phyloP scores from a whole-genome alignment of 768 basidiomycete species.

The Megacollybia marginata region DNA sequence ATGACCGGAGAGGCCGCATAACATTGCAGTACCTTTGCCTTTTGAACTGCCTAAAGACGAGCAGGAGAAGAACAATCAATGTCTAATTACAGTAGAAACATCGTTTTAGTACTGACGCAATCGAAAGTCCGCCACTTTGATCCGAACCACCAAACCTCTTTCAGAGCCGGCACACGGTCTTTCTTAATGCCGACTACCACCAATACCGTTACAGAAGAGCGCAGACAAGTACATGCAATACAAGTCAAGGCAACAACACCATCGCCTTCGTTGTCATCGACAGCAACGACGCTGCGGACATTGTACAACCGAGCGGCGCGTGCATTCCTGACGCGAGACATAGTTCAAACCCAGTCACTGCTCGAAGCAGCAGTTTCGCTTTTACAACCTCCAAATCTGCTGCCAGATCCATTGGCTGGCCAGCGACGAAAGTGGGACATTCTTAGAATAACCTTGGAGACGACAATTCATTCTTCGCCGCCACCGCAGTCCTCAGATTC shows the following conservation, averaged over 20 bases:
- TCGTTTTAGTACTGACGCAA: too few species aligned
- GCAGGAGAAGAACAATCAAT: too few species aligned
- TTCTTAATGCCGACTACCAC: background rate
- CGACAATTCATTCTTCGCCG: conserved; percentile 59
- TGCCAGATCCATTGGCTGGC: conserved; percentile 34
- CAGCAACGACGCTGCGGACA: conserved; percentile 41
- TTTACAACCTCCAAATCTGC: conserved; percentile 24
- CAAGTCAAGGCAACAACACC: background rate
- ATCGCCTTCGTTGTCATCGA: conserved; percentile 15
- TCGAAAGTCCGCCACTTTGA: too few species aligned
- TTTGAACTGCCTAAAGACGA: too few species aligned
- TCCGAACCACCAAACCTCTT: background rate
- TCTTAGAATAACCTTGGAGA: conserved; percentile 76
- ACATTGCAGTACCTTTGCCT: too few species aligned
- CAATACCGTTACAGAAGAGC: background rate
- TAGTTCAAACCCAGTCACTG: conserved; percentile 57
- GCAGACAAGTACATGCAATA: too few species aligned
- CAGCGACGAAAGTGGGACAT: conserved; percentile 83
- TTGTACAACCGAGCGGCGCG: conserved; percentile 73
- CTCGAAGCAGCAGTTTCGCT: conserved; percentile 66
- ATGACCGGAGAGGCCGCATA: too few species aligned
- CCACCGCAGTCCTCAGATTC: conserved; percentile 29
- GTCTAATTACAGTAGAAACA: too few species aligned
- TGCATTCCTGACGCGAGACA: conserved; percentile 72
- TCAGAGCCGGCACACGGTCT: background rate